These are phyloP conservation scores for Nannizziopsis barbatae DNA, from an alignment of 2,329 filamentous ascomycete species.

Conservation along the genomic window DNA sequence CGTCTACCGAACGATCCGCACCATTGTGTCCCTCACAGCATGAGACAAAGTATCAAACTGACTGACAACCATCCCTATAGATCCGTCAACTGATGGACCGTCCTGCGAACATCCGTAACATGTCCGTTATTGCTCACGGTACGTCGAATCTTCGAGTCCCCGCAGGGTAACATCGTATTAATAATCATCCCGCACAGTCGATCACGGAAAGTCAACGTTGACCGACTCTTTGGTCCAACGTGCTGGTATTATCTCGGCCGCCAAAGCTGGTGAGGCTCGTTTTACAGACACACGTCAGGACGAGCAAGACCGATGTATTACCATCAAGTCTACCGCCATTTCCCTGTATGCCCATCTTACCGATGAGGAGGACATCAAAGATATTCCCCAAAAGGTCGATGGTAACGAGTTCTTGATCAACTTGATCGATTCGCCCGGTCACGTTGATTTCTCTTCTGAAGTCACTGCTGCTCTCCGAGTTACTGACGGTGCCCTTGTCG, in stretches of 20 bases:
- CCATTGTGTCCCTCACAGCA: not conserved
- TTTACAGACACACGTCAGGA: slow-evolving; percentile 95
- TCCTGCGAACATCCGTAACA: slow-evolving; percentile 66
- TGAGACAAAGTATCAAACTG: not conserved
- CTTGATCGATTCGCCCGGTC: slow-evolving; percentile 98
- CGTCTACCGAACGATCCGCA: slow-evolving; percentile 23
- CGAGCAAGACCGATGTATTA: slow-evolving; percentile 99
- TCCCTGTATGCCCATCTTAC: slow-evolving; percentile 83
- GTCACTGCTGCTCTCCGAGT: slow-evolving; percentile 99
- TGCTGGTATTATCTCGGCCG: slow-evolving; percentile 97
- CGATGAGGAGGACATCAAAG: slow-evolving; percentile 80
- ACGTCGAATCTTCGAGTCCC: slow-evolving; percentile 24
- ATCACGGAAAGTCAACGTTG: slow-evolving; percentile 99
- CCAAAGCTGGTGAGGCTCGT: slow-evolving; percentile 90
- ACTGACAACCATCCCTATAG: slow-evolving; percentile 23
- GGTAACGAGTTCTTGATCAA: slow-evolving; percentile 99
- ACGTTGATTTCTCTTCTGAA: slow-evolving; percentile 99
- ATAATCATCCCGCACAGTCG: slow-evolving; percentile 46
- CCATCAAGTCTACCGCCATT: slow-evolving; percentile 99
- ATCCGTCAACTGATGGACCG: slow-evolving; percentile 41
- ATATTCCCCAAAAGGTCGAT: slow-evolving; percentile 76
- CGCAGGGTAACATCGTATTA: not conserved
- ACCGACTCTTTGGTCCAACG: slow-evolving; percentile 99
- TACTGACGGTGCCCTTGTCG: slow-evolving; percentile 97
- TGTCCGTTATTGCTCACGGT: slow-evolving; percentile 99